Percentiles rank a stretch among this genome's conserved stretches.
Conservation (phyloP, 768 basidiomycete species). For the Pleurotus eryngii region DNA sequence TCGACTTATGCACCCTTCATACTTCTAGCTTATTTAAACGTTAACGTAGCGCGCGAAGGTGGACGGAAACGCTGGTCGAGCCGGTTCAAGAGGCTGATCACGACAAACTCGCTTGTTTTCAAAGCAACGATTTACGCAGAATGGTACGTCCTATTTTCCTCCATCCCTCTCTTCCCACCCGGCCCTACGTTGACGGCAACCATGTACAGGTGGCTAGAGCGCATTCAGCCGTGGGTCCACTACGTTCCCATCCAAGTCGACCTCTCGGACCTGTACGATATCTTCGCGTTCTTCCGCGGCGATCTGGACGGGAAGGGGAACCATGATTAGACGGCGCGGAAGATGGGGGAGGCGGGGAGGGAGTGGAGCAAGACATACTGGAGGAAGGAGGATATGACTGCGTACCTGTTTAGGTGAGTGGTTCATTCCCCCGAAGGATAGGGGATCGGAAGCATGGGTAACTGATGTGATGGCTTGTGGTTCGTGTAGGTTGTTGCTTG, state of each 20-base stretch:
- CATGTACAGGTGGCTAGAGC: slow-evolving; percentile 42
- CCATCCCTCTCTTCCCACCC: not conserved
- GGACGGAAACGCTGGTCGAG: slow-evolving; percentile 61
- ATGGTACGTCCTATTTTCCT: slow-evolving; percentile 37
- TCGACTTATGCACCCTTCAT: slow-evolving; percentile 40
- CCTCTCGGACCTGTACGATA: slow-evolving; percentile 60
- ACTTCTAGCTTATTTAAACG: not conserved
- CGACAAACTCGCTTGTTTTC: slow-evolving; percentile 57
- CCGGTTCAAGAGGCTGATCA: slow-evolving; percentile 58
- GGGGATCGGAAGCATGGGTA: no score
- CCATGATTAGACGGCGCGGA: slow-evolving; percentile 53
- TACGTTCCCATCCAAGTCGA: slow-evolving; percentile 64
- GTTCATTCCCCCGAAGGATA: not conserved
- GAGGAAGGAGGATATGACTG: slow-evolving; percentile 51
- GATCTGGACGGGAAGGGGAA: slow-evolving; percentile 43
- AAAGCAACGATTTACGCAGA: slow-evolving; percentile 68
- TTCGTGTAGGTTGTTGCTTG: slow-evolving; percentile 35
- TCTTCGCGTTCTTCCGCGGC: slow-evolving; percentile 64
- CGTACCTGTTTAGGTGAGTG: slow-evolving; percentile 47
- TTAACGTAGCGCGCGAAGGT: slow-evolving; percentile 26
- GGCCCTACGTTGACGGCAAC: not conserved
- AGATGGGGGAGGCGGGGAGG: slow-evolving; percentile 50
- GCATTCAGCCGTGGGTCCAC: slow-evolving; percentile 64
- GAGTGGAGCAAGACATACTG: slow-evolving; percentile 50
- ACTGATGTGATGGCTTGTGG: not conserved